Base-by-base conservation (phyloP, 1,139 yeast genomes). In the Hyphopichia khmerensis region DNA sequence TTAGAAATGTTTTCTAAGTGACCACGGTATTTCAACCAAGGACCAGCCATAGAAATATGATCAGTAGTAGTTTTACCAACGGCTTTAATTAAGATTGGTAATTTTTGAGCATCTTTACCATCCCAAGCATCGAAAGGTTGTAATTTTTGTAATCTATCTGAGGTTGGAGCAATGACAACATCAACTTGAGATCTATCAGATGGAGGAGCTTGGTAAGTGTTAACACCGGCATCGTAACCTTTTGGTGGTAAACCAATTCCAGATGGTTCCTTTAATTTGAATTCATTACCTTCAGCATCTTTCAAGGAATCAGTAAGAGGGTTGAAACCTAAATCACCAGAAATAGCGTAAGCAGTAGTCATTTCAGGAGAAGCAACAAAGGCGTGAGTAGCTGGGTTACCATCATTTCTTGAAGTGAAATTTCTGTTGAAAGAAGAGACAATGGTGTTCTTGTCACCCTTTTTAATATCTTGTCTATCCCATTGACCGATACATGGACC, bases 401-500 rank as follows among this genome's bases (percentile, higher is more conserved):
- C 96, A 74, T 93, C 98, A 72, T 93, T 93, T 86, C 99, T 89
- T 55, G 96, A 80, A 63, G 97, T 90, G 81, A 93, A 93, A 79
- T 93, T 93, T 85, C 98, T 89, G 93, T 93, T 93, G 87, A 88
- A 93, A 55, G 98, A 91, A 33, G 98, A 87, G 56, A 93, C 96
- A 77, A 93, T 93, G 58, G 99, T 88, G 84, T 91, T 91, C 82
- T 88, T 89, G 68, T 89, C 97, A 75, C 97, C 97, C 84, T 90
- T 93, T 80, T 87, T 81, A 69, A 91, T 82, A 69, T 93, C 98
- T 66, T 82, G 90, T 79, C 99, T 88, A 69, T 93, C 98, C 99
- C 99, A 93, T 81, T 93, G 99, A 69, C 99, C 99, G 65, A 93
- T 93, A 82, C 99, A 91, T 71, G 99, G 99, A 70, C 99, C 99